Percentiles rank a stretch among this genome's conserved stretches.
Evolutionary conservation across 2,329 filamentous ascomycete species (phyloP).

Genomic region (Penicillium sp.): DNA sequence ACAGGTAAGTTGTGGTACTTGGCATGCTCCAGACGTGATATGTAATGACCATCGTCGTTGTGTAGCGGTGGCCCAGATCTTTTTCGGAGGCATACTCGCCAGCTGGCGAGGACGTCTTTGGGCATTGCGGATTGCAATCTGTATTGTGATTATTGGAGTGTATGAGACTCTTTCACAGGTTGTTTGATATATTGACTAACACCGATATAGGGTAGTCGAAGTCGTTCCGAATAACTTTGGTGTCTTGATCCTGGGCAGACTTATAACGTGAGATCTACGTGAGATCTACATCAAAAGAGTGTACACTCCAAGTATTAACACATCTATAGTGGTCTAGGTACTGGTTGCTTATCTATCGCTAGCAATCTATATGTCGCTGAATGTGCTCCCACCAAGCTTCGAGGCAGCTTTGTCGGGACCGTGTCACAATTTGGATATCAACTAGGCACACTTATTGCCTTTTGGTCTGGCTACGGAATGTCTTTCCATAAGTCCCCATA

Average conservation of each 20-base stretch:
- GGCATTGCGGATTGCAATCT: conserved; percentile 42
- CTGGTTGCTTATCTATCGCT: conserved; percentile 45
- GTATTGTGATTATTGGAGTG: conserved; percentile 40
- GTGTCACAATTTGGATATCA: conserved; percentile 39
- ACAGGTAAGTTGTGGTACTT: conserved; percentile 27
- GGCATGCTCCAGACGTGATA: not conserved
- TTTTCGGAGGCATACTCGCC: conserved; percentile 41
- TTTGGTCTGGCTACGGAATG: conserved; percentile 48
- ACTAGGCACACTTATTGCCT: conserved; percentile 46
- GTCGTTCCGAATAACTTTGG: conserved; percentile 44
- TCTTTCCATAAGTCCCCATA: conserved; percentile 42
- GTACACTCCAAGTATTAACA: not conserved
- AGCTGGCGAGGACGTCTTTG: conserved; percentile 40
- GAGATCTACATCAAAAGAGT: conserved; percentile 2
- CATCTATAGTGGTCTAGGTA: conserved; percentile 37
- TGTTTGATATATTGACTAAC: no score
- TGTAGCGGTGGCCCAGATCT: conserved; percentile 40
- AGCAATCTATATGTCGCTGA: conserved; percentile 46
- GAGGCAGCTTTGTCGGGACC: conserved; percentile 41
- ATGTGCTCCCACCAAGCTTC: conserved; percentile 40
- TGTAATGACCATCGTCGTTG: not conserved
- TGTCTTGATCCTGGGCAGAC: conserved; percentile 42
- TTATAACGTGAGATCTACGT: conserved; percentile 39
- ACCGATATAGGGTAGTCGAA: conserved; percentile 34
- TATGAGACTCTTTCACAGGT: conserved; percentile 17